These are phyloP conservation scores for Syzygium syzygioides DNA, from an alignment of 441 rosid species.

Conservation along the genomic window DNA sequence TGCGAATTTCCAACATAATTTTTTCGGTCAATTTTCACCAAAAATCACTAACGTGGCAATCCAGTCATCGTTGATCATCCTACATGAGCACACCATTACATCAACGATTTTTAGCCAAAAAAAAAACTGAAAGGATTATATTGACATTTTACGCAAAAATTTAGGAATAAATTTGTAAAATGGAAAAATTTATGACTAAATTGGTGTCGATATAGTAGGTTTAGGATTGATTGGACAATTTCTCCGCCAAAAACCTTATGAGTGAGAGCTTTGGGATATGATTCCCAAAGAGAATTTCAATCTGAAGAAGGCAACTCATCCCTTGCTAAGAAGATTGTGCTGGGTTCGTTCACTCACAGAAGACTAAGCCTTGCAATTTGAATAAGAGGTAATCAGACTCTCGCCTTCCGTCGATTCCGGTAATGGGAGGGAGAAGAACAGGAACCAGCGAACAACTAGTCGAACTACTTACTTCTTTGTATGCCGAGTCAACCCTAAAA, in stretches of 20 bases:
- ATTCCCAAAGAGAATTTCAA: too few relatives aligned
- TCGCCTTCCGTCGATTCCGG: background rate
- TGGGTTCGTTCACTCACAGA: background rate
- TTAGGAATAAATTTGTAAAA: background rate
- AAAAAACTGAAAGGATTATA: background rate
- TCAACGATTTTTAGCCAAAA: background rate
- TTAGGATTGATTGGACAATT: background rate
- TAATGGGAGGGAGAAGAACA: too few relatives aligned
- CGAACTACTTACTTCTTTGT: too few relatives aligned
- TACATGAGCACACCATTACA: rapidly evolving
- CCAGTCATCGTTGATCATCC: rapidly evolving
- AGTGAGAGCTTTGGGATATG: background rate
- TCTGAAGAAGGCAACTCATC: background rate
- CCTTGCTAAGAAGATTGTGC: background rate
- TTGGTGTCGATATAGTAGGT: background rate
- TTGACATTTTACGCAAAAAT: rapidly evolving
- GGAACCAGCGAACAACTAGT: too few relatives aligned
- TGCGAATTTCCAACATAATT: background rate
- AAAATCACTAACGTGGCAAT: rapidly evolving
- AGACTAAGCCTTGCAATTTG: background rate
- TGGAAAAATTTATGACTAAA: rapidly evolving
- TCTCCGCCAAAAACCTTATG: rapidly evolving
- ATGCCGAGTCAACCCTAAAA: too few relatives aligned
- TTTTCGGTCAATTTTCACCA: rapidly evolving
- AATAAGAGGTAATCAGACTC: background rate